Evolutionary conservation across 2,329 filamentous ascomycete species (phyloP), one percentile per base, ranked within the genome.

Genomic region (Diplocarpon rosae): DNA sequence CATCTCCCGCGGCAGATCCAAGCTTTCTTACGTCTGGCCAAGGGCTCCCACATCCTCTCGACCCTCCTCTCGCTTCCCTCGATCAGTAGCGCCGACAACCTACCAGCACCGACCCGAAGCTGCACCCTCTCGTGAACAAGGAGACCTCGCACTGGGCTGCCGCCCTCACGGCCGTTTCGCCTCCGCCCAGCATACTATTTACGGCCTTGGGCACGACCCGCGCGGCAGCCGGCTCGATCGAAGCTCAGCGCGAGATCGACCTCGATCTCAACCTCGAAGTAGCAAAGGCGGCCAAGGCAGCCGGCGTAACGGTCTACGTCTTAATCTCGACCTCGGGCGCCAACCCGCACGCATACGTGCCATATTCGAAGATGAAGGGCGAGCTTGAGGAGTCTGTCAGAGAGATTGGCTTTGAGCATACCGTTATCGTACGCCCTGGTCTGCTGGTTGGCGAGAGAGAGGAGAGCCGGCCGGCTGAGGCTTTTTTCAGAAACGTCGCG

Each of bases 191-290:
- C 1, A 68, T 83, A 52, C 80, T 92, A 66, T 78, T 90, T 66
- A 88, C 84, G 2, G 77, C 77, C 1, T 73, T 95, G 1, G 90
- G 82, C 46, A 95, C 87, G 2, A 95, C 89, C 0, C 76, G 79
- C 39, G 82, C 70, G 0, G 71, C 72, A 11, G 88, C 87, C 0
- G 89, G 89, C 49, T 72, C 83, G 46, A 67, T 94, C 52, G 81
- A 78, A 24, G 78, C 80, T 50, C 90, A 95, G 66, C 83, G 86
- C 67, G 84, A 85, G 60, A 85, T 95, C 52, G 90, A 95, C 66
- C 77, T 88, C 60, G 87, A 92, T 59, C 70, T 95, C 36, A 94
- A 94, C 64, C 64, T 93, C 39, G 80, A 82, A 52, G 71, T 94
- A 17, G 88, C 85, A 3, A 73, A 75, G 49, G 79, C 83, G 0